phyloP scores from a whole-genome alignment of 352 stramenopile species.

The Phytophthora ramorum region DNA sequence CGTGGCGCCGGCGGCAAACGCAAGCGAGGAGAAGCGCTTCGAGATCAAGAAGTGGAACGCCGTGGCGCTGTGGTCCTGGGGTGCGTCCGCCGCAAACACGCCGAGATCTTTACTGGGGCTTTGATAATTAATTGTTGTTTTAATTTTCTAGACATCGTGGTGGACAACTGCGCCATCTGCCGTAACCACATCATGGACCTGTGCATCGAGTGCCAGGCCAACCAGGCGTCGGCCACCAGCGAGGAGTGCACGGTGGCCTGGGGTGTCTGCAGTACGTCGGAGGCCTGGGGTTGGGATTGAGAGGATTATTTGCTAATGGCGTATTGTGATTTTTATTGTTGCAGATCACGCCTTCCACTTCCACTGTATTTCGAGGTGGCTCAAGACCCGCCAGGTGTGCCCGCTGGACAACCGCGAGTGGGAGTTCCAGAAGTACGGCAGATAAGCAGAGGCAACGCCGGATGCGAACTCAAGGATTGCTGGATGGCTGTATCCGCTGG shows the following conservation, averaged over 20 bases:
- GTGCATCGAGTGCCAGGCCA: slow-evolving; percentile 99
- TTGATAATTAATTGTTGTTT: slow-evolving; percentile 11
- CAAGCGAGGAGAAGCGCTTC: slow-evolving; percentile 91
- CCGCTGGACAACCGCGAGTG: slow-evolving; percentile 99
- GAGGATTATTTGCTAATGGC: slow-evolving; percentile 3
- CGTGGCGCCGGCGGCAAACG: slow-evolving; percentile 12
- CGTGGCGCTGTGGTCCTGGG: slow-evolving; percentile 99
- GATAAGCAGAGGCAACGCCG: slow-evolving; percentile 48
- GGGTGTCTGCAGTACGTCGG: slow-evolving; percentile 85
- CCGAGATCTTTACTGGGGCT: slow-evolving; percentile 28
- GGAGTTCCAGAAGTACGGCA: slow-evolving; percentile 98
- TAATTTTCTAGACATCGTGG: slow-evolving; percentile 74
- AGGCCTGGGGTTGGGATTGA: not conserved
- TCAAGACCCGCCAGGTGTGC: slow-evolving; percentile 99
- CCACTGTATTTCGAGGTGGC: slow-evolving; percentile 99
- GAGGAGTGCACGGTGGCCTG: slow-evolving; percentile 90
- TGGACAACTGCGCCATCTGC: slow-evolving; percentile 97
- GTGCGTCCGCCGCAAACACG: slow-evolving; percentile 38
- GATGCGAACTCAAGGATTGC: slow-evolving; percentile 11
- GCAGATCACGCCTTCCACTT: slow-evolving; percentile 99
- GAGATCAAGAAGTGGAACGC: slow-evolving; percentile 99
- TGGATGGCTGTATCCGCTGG: not conserved
- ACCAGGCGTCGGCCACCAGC: slow-evolving; percentile 88
- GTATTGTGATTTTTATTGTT: slow-evolving; percentile 17
- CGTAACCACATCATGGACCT: slow-evolving; percentile 99